These are phyloP conservation scores for Trichoderma semiorbis DNA, from an alignment of 2,329 filamentous ascomycete species.

Conservation along the genomic window DNA sequence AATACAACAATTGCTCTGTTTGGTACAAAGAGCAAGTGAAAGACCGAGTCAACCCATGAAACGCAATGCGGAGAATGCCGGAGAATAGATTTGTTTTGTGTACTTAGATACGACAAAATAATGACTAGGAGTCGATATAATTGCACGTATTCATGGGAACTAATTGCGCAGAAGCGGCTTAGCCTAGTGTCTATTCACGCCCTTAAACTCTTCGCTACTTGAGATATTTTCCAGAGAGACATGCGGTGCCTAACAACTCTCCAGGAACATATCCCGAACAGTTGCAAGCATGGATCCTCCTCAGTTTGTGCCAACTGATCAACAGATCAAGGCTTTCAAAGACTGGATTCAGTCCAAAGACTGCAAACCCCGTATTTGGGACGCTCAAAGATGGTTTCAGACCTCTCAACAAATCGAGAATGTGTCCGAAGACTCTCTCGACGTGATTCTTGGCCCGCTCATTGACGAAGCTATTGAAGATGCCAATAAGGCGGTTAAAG, in stretches of 20 bases:
- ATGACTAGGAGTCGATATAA: neutral
- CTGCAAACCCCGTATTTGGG: neutral
- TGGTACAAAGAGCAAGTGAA: neutral
- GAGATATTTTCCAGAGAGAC: neutral
- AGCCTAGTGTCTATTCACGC: neutral
- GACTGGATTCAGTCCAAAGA: neutral
- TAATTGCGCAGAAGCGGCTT: neutral
- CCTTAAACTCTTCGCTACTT: neutral
- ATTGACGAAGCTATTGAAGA: neutral
- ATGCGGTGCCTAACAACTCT: neutral
- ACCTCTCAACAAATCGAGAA: neutral
- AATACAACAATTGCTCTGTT: neutral
- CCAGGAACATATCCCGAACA: neutral
- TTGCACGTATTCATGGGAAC: neutral
- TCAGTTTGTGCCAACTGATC: neutral
- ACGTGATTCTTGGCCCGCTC: neutral
- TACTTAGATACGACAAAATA: neutral
- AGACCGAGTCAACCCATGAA: neutral
- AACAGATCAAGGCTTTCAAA: neutral
- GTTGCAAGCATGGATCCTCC: neutral
- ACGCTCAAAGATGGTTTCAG: neutral
- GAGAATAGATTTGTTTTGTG: neutral
- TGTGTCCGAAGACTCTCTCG: neutral
- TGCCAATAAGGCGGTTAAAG: neutral
- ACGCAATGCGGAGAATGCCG: neutral